A percentile compares a stretch with the other conserved stretches of the same genome.
Conservation (phyloP, 345 rosid species). For the Punica granatum region DNA sequence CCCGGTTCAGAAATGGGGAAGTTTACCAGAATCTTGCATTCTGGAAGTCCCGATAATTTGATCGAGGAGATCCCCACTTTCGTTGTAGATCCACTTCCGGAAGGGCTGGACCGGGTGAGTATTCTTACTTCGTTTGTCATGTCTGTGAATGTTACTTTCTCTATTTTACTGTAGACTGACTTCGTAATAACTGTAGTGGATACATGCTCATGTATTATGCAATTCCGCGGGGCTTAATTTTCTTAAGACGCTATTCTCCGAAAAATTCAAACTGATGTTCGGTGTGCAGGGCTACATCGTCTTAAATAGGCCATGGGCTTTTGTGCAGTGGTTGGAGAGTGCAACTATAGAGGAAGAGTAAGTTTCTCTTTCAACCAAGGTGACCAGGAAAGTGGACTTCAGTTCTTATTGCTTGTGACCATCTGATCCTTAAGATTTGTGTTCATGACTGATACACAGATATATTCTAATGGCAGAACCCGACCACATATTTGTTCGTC, state of each 20-base stretch:
- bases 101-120: conserved; percentile 68
- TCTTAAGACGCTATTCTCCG: neutral
- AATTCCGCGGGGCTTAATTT: neutral
- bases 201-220: neutral
- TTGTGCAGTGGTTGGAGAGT: conserved; percentile 74
- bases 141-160: neutral
- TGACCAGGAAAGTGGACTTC: neutral
- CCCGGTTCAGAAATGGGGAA: conserved; percentile 78
- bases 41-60: conserved; percentile 59
- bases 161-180: neutral
- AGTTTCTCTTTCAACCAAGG: conserved; percentile 11
- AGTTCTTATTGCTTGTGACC: neutral
- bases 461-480: conserved; percentile 84
- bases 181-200: neutral
- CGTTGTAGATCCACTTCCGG: conserved; percentile 72
- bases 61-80: conserved; percentile 69
- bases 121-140: neutral
- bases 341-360: conserved; percentile 64
- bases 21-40: conserved; percentile 70
- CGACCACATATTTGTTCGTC: conserved; percentile 60
- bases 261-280: neutral
- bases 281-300: conserved; percentile 61
- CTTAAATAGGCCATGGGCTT: conserved; percentile 79
- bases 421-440: neutral
- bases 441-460: conserved; percentile 26